These are phyloP conservation scores for Cydonia oblonga DNA, from an alignment of 331 rosid species.

Conservation along the genomic window DNA sequence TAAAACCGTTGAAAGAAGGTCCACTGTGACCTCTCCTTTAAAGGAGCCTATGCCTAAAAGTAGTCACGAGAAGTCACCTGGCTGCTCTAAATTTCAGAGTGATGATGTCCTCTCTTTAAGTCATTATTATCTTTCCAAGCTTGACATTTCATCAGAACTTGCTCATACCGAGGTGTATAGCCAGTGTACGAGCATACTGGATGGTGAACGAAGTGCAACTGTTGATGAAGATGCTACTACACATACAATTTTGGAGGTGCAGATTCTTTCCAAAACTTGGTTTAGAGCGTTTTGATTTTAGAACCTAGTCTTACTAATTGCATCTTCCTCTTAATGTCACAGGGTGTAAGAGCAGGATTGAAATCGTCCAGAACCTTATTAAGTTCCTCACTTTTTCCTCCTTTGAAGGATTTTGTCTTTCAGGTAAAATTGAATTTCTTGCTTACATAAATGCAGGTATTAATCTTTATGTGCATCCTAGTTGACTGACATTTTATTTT, in stretches of 20 bases:
- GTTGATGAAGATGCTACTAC: conserved; percentile 32
- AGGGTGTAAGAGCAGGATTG: conserved; percentile 50
- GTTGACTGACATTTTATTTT: conserved; percentile 13
- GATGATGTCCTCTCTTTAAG: conserved; percentile 37
- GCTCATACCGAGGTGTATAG: conserved; percentile 53
- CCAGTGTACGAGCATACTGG: too few species aligned
- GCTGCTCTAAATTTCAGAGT: conserved; percentile 19
- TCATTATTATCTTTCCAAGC: conserved; percentile 70
- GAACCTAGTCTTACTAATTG: neutral
- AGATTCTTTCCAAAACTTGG: neutral
- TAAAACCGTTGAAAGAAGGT: conserved; percentile 38
- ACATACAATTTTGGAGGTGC: conserved; percentile 50
- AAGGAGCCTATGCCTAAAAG: conserved; percentile 31
- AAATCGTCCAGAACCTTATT: conserved; percentile 27
- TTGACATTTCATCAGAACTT: conserved; percentile 66
- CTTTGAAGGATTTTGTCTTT: conserved; percentile 41
- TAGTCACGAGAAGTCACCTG: conserved; percentile 34
- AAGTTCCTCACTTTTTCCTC: conserved; percentile 42
- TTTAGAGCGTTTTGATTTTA: neutral
- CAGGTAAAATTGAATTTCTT: too few species aligned
- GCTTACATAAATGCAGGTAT: too few species aligned
- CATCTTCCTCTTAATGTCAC: conserved; percentile 14
- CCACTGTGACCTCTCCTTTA: conserved; percentile 33
- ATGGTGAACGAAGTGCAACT: conserved; percentile 24
- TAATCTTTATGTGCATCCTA: too few species aligned